These are phyloP conservation scores for Alternaria arborescens DNA, from an alignment of 2,329 filamentous ascomycete species.

Conservation along the genomic window DNA sequence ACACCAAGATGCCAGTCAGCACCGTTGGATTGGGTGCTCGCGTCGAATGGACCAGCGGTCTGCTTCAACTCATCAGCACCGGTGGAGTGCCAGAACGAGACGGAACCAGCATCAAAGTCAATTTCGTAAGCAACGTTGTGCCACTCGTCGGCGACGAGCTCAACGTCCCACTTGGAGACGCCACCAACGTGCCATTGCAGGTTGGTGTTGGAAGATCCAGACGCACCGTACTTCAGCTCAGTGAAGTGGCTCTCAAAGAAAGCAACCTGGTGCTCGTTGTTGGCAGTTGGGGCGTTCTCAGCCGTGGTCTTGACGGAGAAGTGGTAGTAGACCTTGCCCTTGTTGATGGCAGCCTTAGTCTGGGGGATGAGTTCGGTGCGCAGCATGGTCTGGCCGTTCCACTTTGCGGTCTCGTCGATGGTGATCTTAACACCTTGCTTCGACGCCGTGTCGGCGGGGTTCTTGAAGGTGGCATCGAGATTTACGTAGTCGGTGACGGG, in stretches of 20 bases:
- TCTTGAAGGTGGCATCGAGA: constrained; percentile 67
- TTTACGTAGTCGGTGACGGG: constrained; percentile 68
- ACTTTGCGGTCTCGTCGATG: constrained; percentile 70
- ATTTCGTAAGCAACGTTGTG: constrained; percentile 81
- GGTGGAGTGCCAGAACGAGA: constrained; percentile 75
- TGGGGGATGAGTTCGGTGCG: constrained; percentile 78
- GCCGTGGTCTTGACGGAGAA: constrained; percentile 70
- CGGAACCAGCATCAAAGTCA: constrained; percentile 68
- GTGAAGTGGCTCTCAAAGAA: constrained; percentile 77
- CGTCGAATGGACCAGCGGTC: constrained; percentile 67
- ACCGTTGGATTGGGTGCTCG: constrained; percentile 70
- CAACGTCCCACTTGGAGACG: constrained; percentile 68
- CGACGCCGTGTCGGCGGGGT: constrained; percentile 68
- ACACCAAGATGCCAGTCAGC: constrained; percentile 77
- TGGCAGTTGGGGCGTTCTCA: constrained; percentile 67
- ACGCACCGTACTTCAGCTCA: constrained; percentile 71
- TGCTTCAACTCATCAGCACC: constrained; percentile 65
- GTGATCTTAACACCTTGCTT: constrained; percentile 73
- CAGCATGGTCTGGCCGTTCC: constrained; percentile 75
- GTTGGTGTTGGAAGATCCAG: constrained; percentile 60
- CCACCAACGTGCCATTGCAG: constrained; percentile 72
- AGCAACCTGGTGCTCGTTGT: constrained; percentile 72
- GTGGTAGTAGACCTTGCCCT: constrained; percentile 74
- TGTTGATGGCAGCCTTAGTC: constrained; percentile 70
- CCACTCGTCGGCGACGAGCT: constrained; percentile 71